Evolutionary conservation across 208 protist genomes (phyloP), one percentile per base, ranked within the genome.

Genomic region (Crithidia fasciculata): DNA sequence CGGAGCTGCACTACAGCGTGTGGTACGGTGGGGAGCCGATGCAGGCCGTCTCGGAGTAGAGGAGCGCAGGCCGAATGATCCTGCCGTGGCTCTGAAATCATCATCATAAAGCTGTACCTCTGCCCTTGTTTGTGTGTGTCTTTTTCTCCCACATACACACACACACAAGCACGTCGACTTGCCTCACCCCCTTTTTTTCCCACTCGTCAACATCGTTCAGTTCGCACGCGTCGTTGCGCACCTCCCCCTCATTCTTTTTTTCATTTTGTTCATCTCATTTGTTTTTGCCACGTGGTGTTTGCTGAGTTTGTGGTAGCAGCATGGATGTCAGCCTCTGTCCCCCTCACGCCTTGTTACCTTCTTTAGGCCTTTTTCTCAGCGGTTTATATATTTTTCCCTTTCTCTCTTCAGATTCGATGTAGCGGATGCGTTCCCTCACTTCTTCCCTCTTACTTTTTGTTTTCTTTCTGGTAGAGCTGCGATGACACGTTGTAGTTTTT

Each of bases 1-100:
- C 78, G 40, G 80, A 89, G 50, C 74, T 93, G 57, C 77, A 72
- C 56, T 93, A 93, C 83, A 80, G 77, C 61, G 59, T 93, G 28
- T 93, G 88, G 88, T 72, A 36, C 40, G 81, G 75, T 15, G 65
- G 57, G 3, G 66, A 85, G 45, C 70, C 58, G 59, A 69, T 67
- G 58, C 58, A 78, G 39, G 82, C 83, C 6, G 53, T 6, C 56
- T 53, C 45, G 4, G 80, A 81, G 74, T 83, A 72, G 49, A 13
- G 3, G 16, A 45, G 19, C 55, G 28, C 28, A 28, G 28, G 1
- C 28, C 28, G 28, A 28, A 28, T 0, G 1, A 28, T 28, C 0
- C 28, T 28, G 28, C 28, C 28, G 28, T 28, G 28, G 28, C 28
- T 2, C 28, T 28, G 28, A 28, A 28, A 28, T 0, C 28, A 28